Conservation (phyloP, 495 filamentous ascomycete species). For the Trypethelium eluteriae region DNA sequence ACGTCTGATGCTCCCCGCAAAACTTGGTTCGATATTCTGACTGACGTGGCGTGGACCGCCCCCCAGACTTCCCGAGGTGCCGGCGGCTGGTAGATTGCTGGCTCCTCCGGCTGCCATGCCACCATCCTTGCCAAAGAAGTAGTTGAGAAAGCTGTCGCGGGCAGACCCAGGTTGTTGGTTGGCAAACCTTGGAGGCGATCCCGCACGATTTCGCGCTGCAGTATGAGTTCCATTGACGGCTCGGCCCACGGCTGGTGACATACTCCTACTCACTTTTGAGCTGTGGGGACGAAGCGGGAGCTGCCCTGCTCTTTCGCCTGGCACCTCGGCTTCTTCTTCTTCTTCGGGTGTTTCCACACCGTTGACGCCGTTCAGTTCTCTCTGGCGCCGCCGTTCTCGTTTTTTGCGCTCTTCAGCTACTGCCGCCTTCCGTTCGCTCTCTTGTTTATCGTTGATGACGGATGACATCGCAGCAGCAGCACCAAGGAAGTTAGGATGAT, state of each 20-base stretch:
- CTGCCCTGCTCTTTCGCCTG: constrained; percentile 39
- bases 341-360: constrained; percentile 59
- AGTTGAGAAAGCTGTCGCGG: constrained; percentile 89
- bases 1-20: constrained; percentile 74
- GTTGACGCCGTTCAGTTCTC: constrained; percentile 68
- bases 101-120: constrained; percentile 36
- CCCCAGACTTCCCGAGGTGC: constrained; percentile 33
- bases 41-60: constrained; percentile 51
- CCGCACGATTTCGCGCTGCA: constrained; percentile 54
- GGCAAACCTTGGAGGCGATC: constrained; percentile 56
- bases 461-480: constrained; percentile 97
- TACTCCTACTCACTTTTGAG: constrained; percentile 58
- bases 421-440: constrained; percentile 75
- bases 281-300: constrained; percentile 54
- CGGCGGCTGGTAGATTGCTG: constrained; percentile 30
- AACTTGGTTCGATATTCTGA: constrained; percentile 67
- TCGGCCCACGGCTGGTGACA: constrained; percentile 72
- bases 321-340: constrained; percentile 57
- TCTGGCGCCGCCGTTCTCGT: constrained; percentile 70
- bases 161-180: constrained; percentile 44
- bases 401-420: constrained; percentile 76
- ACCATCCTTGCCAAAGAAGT: constrained; percentile 96
- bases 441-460: constrained; percentile 87
- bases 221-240: constrained; percentile 42
- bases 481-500: constrained; percentile 97